Base-by-base conservation (phyloP, 164 flowering plant genomes). In the Tetrastigma voinierianum region DNA sequence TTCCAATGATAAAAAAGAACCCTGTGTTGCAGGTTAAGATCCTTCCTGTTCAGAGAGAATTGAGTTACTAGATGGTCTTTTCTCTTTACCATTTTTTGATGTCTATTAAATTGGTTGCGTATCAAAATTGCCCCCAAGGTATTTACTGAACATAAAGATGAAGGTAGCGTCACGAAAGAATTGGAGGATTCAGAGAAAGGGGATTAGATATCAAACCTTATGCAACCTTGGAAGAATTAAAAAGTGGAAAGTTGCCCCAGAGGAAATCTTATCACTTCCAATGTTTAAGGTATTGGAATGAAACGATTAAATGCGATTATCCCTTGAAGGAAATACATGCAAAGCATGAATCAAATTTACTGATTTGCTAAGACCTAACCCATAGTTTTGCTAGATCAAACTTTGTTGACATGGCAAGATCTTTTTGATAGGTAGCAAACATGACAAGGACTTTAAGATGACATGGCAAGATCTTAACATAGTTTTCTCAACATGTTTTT, bases 191-290 rank as follows among this genome's bases (percentile, higher is more conserved):
- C 74, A 52, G 71, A 56, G 18, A 55, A 74, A 48, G 85, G 76
- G 64, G 59, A 19, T 64, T 67, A 58, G 82, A 74, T 64, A 52
- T 47, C 32, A 80, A 69, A 70, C 73, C 77, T 43, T 89, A 43
- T 83, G 89, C 84, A 55, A 85, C 89, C 46, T 73, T 71, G 43
- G 91, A 90, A 74, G 96, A 93, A 63, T 70, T 93, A 67, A 82
- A 88, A 66, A 77, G 70, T 46, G 93, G 93, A 60, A 90, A 82
- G 83, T 78, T 96, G 82, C 95, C 96, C 93, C 94, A 2, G 98
- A 93, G 79, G 98, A 96, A 67, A 85, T 93, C 62, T 72, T 96
- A 56, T 93, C 99, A 44, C 96, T 93, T 74, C 98, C 98, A 25
- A 90, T 83, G 96, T 96, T 93, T 68, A 96, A 96, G 99, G 99